These are phyloP conservation scores for Lactifluus echinatus DNA, from an alignment of 768 basidiomycete genomes.

Conservation along the genomic window DNA sequence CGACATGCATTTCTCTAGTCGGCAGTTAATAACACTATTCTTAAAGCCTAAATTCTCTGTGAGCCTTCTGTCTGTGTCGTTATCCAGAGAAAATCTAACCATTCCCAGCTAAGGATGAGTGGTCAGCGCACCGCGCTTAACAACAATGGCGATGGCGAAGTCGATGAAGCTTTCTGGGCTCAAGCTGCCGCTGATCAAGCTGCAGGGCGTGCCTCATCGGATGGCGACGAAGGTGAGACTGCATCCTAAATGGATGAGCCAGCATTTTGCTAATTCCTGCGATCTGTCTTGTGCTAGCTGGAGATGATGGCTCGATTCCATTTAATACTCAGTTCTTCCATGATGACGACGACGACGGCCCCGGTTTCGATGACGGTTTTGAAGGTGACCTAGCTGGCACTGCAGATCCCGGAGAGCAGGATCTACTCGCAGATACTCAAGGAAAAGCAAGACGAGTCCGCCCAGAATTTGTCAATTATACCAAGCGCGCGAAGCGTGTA, in stretches of 20 bases:
- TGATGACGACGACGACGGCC: constrained; percentile 78
- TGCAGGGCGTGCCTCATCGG: constrained; percentile 44
- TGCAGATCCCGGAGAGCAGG: constrained; percentile 69
- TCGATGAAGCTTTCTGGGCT: constrained; percentile 97
- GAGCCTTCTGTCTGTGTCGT: constrained; percentile 25
- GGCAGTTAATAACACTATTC: constrained; percentile 86
- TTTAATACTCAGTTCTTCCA: constrained; percentile 98
- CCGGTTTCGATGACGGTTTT: constrained; percentile 51
- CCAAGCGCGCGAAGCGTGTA: constrained; percentile 91
- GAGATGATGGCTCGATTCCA: constrained; percentile 52
- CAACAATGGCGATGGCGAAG: constrained; percentile 70
- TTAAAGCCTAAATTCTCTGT: constrained; percentile 94
- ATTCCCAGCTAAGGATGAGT: constrained; percentile 75
- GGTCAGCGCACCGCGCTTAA: constrained; percentile 51
- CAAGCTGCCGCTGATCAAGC: constrained; percentile 84
- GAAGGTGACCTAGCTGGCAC: constrained; percentile 43
- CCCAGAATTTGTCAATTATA: constrained; percentile 88
- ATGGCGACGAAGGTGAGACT: constrained; percentile 51
- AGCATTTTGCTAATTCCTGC: not conserved
- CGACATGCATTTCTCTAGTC: constrained; percentile 94
- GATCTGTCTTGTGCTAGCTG: constrained; percentile 23
- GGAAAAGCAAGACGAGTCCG: constrained; percentile 66
- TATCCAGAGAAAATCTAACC: not conserved
- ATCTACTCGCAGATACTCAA: constrained; percentile 78
- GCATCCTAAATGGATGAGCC: not conserved